Base-by-base conservation (phyloP, 768 basidiomycete genomes). In the Psilocybe subaeruginosa region DNA sequence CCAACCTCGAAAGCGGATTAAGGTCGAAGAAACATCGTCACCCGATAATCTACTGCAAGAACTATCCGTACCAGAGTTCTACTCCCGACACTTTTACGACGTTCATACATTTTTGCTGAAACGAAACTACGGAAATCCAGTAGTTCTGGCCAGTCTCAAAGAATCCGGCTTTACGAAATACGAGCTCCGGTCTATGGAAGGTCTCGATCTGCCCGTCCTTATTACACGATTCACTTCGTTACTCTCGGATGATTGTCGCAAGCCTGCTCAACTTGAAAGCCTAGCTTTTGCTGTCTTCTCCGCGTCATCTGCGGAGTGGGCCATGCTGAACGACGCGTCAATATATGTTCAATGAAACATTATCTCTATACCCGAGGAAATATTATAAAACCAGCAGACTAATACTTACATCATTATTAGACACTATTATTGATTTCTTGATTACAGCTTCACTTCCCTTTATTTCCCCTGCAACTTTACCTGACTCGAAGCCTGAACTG, bases 91-190 rank as follows among this genome's bases (percentile, higher is more conserved):
- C 41, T 43, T 43, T 12, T 6, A 43, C 35, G 17, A 37, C 12
- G 52, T 54, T 16, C 33, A 31, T 8, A 4, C 55, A 6, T 59
- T 59, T 31, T 59, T 59, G 8, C 14, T 12, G 9, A 30, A 19
- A 16, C 33, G 37, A 2, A 52, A 51, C 11, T 59, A 59, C 35
- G 14, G 16, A 6, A 50, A 58, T 16, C 49, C 50, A 1, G 3
- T 11, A 1, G 41, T 59, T 7, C n/a, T 59, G 37, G 58, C 37
- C 16, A 43, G 27, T 8, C 50, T 59, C 9, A 11, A 16, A 8
- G 39, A 14, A 17, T 29, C 58, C 2, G 58, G 58, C 48, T 52
- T 59, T 9, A 52, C 58, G 4, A 52, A 52, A n/a, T 59, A 59
- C 37, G 58, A 59, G 12, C 17, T 59, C 11, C 49, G 35, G 8